phyloP scores from a whole-genome alignment of 805 yeast genomes.

The Schizosaccharomyces pombe region DNA sequence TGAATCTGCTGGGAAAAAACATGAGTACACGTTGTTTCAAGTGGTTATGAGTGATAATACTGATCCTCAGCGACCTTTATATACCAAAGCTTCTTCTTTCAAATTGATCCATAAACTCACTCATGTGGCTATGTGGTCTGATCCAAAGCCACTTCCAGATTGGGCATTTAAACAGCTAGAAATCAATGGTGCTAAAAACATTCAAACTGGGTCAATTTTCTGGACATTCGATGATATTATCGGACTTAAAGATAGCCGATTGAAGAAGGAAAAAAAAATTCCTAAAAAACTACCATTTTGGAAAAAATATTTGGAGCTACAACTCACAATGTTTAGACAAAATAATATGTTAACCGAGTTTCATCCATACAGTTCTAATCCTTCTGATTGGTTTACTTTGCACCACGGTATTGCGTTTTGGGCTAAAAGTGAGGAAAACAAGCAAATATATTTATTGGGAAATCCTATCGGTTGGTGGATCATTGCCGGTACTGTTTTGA shows the following conservation, averaged over 20 bases:
- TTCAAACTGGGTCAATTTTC: slow-evolving; percentile 37
- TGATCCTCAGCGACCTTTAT: slow-evolving; percentile 27
- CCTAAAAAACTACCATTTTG: slow-evolving; percentile 60
- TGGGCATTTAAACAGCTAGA: slow-evolving; percentile 90
- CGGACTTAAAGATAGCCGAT: slow-evolving; percentile 40
- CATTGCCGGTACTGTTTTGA: slow-evolving; percentile 32
- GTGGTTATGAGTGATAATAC: slow-evolving; percentile 33
- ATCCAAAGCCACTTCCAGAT: slow-evolving; percentile 64
- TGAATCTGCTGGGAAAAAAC: slow-evolving; percentile 29
- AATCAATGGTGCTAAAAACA: slow-evolving; percentile 79
- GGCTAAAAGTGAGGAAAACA: slow-evolving; percentile 42
- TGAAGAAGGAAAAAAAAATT: slow-evolving; percentile 17
- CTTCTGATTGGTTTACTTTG: slow-evolving; percentile 76
- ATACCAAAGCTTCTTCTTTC: slow-evolving; percentile 46
- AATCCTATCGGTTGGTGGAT: slow-evolving; percentile 82
- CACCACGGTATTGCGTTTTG: slow-evolving; percentile 87
- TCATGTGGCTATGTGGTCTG: slow-evolving; percentile 80
- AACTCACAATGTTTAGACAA: slow-evolving; percentile 69
- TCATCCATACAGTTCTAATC: slow-evolving; percentile 90
- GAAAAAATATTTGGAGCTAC: slow-evolving; percentile 74
- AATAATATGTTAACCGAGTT: slow-evolving; percentile 68
- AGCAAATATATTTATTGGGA: slow-evolving; percentile 77
- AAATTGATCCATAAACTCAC: slow-evolving; percentile 65
- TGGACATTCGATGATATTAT: slow-evolving; percentile 61
- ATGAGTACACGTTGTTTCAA: slow-evolving; percentile 57